Percentiles rank a stretch among this genome's conserved stretches.
These are phyloP conservation scores for Starmerella riodocensis DNA, from an alignment of 805 yeast species.

Conservation along the genomic window DNA sequence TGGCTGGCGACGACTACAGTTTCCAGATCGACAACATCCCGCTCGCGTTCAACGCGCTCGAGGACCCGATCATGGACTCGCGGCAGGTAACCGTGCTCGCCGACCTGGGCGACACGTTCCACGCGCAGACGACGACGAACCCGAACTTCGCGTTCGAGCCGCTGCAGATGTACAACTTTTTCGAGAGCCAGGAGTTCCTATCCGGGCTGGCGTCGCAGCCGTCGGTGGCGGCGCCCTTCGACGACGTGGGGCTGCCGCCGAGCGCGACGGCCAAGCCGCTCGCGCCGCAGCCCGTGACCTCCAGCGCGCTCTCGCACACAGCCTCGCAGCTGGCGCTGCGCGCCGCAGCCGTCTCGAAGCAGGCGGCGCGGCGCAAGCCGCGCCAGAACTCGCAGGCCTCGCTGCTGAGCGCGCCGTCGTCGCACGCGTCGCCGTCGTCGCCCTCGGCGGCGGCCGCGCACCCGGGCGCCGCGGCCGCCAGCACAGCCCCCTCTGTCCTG, in stretches of 20 bases:
- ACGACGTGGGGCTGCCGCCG: not conserved
- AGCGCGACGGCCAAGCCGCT: not conserved
- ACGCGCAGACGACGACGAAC: not conserved
- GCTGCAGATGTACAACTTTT: slow-evolving; percentile 15
- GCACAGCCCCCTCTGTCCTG: not conserved
- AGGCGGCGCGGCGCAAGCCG: not conserved
- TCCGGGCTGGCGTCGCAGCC: not conserved
- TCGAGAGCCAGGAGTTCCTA: slow-evolving; percentile 8
- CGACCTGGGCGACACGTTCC: not conserved
- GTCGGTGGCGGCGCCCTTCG: not conserved
- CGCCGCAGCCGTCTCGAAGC: not conserved
- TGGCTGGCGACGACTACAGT: slow-evolving; percentile 1
- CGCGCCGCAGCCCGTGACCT: not conserved
- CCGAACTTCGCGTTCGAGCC: slow-evolving; percentile 12
- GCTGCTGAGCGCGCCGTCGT: too few relatives aligned
- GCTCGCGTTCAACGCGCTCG: slow-evolving; percentile 19
- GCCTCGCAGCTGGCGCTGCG: not conserved
- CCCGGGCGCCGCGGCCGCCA: not conserved
- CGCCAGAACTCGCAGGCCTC: not conserved
- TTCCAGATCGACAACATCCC: slow-evolving; percentile 17
- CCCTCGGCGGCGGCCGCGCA: not conserved
- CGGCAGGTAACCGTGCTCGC: slow-evolving; percentile 1
- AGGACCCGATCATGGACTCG: slow-evolving; percentile 15
- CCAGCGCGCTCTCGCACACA: not conserved
- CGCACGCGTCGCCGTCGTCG: slow-evolving; percentile 1